Evolutionary conservation across 768 basidiomycete genomes (phyloP).

Genomic region (Pleurotus citrinopileatus): DNA sequence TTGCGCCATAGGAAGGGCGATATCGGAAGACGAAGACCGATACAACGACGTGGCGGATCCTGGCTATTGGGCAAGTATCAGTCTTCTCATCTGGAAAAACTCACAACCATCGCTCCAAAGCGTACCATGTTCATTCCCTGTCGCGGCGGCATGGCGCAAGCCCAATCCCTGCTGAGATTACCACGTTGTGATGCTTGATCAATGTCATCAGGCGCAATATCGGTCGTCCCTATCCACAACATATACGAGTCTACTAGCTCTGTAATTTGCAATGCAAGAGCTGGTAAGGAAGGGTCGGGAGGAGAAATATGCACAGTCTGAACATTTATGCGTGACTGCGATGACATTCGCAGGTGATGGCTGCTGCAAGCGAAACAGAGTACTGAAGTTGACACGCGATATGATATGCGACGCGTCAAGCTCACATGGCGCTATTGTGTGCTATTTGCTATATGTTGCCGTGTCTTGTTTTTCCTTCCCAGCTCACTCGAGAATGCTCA

Average conservation of each 20-base stretch:
- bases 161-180: slow-evolving; percentile 71
- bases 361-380: background rate
- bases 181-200: slow-evolving; percentile 52
- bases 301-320: slow-evolving; percentile 48
- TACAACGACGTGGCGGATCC: slow-evolving; percentile 62
- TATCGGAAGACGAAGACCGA: slow-evolving; percentile 58
- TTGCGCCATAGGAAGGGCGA: slow-evolving; percentile 71
- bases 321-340: slow-evolving; percentile 33
- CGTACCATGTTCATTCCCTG: slow-evolving; percentile 16
- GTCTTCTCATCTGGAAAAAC: background rate
- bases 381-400: too few relatives aligned
- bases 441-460: too few relatives aligned
- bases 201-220: slow-evolving; percentile 39
- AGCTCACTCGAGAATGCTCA: too few relatives aligned
- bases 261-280: slow-evolving; percentile 65
- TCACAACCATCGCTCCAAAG: background rate
- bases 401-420: too few relatives aligned
- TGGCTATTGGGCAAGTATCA: slow-evolving; percentile 18
- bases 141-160: slow-evolving; percentile 71
- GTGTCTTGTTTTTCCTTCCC: too few relatives aligned
- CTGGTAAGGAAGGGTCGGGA: slow-evolving; percentile 48
- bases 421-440: too few relatives aligned
- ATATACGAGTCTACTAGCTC: slow-evolving; percentile 71
- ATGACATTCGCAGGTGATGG: slow-evolving; percentile 8
- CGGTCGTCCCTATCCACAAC: slow-evolving; percentile 75